Conservation (phyloP, 768 basidiomycete species). For the Hericium coralloides region DNA sequence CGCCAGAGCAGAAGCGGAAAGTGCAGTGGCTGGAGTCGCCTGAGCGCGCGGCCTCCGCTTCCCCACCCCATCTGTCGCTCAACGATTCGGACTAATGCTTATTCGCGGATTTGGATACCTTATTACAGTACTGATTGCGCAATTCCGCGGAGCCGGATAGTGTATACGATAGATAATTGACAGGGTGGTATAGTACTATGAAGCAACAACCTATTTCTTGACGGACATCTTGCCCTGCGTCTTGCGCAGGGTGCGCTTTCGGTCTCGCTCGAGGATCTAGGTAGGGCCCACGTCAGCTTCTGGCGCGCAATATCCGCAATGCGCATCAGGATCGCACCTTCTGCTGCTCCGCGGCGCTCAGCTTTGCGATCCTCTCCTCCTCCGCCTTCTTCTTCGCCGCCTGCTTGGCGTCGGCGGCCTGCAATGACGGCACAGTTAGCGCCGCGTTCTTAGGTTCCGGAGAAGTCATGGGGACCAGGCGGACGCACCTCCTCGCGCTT, state of each 20-base stretch:
- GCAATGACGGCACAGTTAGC: not conserved
- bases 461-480: not conserved
- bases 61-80: too few species aligned
- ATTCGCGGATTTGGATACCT: too few species aligned
- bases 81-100: too few species aligned
- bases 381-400: conserved; percentile 67
- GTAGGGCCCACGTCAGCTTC: too few species aligned
- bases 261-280: conserved; percentile 66
- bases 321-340: conserved; percentile 39
- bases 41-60: too few species aligned
- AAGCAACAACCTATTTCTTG: conserved; percentile 31
- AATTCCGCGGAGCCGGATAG: too few species aligned
- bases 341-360: conserved; percentile 75
- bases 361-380: conserved; percentile 61
- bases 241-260: conserved; percentile 62
- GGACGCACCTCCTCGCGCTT: conserved; percentile 57
- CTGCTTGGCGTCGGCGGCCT: conserved; percentile 57
- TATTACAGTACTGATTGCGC: too few species aligned
- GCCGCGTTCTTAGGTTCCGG: not conserved
- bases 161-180: not conserved
- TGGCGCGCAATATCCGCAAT: not conserved
- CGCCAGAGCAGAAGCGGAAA: not conserved
- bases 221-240: conserved; percentile 51
- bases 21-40: not conserved
- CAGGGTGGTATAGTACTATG: not conserved